A percentile compares a stretch with the other conserved stretches of the same genome.
phyloP scores from a whole-genome alignment of 345 rosid species.

The Gossypium raimondii region DNA sequence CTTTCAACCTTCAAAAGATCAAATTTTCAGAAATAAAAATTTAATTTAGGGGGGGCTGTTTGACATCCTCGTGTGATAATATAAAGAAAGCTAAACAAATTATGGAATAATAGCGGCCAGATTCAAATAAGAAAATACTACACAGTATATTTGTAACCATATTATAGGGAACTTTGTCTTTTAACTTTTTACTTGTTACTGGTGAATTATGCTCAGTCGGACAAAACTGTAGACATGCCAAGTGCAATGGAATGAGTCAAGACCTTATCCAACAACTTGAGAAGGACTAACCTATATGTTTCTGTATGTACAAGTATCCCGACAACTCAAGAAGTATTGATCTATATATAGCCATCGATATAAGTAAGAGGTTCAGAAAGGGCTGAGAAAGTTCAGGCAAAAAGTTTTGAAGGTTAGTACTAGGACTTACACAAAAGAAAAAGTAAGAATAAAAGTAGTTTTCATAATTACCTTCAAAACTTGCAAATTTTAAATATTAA shows the following conservation, averaged over 20 bases:
- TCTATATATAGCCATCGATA: not conserved
- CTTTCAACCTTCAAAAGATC: slow-evolving; percentile 59
- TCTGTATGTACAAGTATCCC: not conserved
- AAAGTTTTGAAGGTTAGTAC: not conserved
- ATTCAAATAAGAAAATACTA: not conserved
- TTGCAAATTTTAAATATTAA: not conserved
- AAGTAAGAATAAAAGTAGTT: not conserved
- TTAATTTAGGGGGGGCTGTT: not conserved
- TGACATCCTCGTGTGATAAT: too few species aligned
- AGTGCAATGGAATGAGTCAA: not conserved
- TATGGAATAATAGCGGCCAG: not conserved
- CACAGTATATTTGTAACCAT: not conserved
- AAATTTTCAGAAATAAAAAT: not conserved
- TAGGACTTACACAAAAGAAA: not conserved
- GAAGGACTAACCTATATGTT: not conserved
- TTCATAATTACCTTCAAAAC: not conserved
- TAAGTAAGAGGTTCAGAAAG: not conserved
- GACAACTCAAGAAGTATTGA: not conserved
- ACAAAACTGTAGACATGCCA: not conserved
- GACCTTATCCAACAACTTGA: not conserved
- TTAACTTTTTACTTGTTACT: not conserved
- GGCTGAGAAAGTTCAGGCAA: too few species aligned
- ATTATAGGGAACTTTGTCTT: not conserved
- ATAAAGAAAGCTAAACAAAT: not conserved
- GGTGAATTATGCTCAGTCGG: not conserved